Evolutionary conservation across 176 grass and related monocot species (phyloP).

Genomic region (Zea luxurians): DNA sequence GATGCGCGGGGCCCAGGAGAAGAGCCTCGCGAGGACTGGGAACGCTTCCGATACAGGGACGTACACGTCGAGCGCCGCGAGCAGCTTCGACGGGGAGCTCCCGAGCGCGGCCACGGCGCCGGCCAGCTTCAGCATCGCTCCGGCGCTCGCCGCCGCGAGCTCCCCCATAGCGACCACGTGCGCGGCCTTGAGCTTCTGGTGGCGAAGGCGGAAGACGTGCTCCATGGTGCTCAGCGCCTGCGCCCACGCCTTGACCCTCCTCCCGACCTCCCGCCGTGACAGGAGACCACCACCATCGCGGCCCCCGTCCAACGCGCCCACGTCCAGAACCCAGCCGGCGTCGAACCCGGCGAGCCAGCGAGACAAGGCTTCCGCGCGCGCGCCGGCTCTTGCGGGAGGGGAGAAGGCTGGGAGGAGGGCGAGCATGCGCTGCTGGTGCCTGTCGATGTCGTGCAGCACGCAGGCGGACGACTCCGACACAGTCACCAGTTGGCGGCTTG

Average conservation of each 20-base stretch:
- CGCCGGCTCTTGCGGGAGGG: not conserved
- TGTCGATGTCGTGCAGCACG: constrained; percentile 38
- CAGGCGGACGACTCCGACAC: not conserved
- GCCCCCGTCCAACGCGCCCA: not conserved
- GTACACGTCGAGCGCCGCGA: constrained; percentile 45
- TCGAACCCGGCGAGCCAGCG: constrained; percentile 38
- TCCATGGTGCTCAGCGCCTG: constrained; percentile 36
- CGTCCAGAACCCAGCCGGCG: constrained; percentile 38
- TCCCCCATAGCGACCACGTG: constrained; percentile 32
- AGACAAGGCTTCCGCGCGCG: constrained; percentile 12
- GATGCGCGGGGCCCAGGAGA: constrained; percentile 37
- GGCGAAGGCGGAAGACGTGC: constrained; percentile 31
- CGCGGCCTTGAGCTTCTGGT: not conserved
- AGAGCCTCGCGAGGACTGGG: constrained; percentile 39
- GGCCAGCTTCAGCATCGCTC: constrained; percentile 39
- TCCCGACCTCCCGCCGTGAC: constrained; percentile 35
- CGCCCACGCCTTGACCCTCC: constrained; percentile 35
- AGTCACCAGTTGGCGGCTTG: not conserved
- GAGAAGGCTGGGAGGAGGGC: constrained; percentile 41
- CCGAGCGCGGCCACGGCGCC: constrained; percentile 13
- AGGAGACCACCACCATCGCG: not conserved
- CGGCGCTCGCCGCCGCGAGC: constrained; percentile 23
- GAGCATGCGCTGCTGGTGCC: constrained; percentile 35
- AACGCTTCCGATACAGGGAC: constrained; percentile 33
- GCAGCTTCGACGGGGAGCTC: constrained; percentile 44